Evolutionary conservation across 345 rosid genomes (phyloP), one percentile per base, ranked within the genome.

Genomic region (Cardamine chenopodiifolia): DNA sequence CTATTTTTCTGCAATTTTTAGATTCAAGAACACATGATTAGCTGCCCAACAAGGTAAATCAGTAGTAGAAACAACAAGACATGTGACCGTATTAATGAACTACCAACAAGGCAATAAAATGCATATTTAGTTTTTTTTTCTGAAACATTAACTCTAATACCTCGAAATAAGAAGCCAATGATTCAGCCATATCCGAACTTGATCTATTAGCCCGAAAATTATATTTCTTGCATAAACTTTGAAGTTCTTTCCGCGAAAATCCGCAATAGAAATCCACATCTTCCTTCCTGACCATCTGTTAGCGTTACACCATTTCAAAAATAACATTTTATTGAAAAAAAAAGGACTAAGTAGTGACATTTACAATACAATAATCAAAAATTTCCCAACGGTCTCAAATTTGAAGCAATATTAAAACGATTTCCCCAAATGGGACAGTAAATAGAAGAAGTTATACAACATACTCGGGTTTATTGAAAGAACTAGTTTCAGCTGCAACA

Each of bases 211-310:
- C 88, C 25, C 96, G 97, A 76, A 91, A 80, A 52, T 87, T 84
- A 79, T 77, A 84, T 58, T 75, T 82, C 83, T 86, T 89, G 82
- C 97, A 89, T 71, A 88, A 65, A 80, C 81, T 83, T 59, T 88
- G 91, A 69, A 91, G 96, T 78, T 89, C 91, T 84, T 83, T 89
- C 82, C 95, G 78, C 10, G 97, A 79, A 72, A 81, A 87, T 12
- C 75, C 72, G 11, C 64, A 66, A 68, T 68, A 83, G 69, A 60
- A 84, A n/a, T 82, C 83, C 60, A 71, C 77, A 59, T 68, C 82
- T 59, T 82, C 83, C 72, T 78, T 80, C 70, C 80, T 83, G 11
- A 66, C 77, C 93, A 87, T 85, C 85, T 80, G 74, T 71, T 73
- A 66, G 59, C 68, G 18, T 71, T 71, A 39, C 67, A 57, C 15